Evolutionary conservation across 2,329 filamentous ascomycete species (phyloP), one percentile per base, ranked within the genome.

Genomic region (Apiospora phragmitis): DNA sequence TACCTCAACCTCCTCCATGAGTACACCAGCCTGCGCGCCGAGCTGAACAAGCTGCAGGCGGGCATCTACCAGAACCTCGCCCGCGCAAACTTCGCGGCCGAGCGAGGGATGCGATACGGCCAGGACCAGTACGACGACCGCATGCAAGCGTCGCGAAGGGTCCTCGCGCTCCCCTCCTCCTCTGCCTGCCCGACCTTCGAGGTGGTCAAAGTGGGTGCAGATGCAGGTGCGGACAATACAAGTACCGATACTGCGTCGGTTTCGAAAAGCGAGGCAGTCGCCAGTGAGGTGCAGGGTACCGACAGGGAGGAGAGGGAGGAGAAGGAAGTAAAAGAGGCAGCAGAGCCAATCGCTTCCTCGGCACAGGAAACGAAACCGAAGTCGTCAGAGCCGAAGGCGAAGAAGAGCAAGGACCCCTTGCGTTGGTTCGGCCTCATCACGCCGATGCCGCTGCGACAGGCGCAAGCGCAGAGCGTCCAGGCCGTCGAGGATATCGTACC

Each of bases 1-100:
- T 94, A 94, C 77, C 88, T 95, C 12, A 72, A 78, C 69, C 85
- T 92, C 1, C 82, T 95, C 1, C 86, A 94, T 78, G 83, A 90
- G 75, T 94, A 95, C 82, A 88, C 89, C 16, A 79, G 80, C 26
- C 86, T 92, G 3, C 88, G 89, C 71, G 77, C 82, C 35, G 79
- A 85, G 59, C 85, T 94, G 47, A 83, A 84, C 59, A 77, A 79
- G 16, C 81, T 88, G 26, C 87, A 93, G 73, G 82, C 86, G 26
- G 81, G 82, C 68, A 85, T 92, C 73, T 88, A 85, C 77, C 86
- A 88, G 70, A 82, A 84, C 73, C 84, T 95, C 51, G 91, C 93
- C n/a, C 88, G 92, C 70, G 93, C 93, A 72, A 94, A 94, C 81
- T 94, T 93, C 80, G 84, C 88, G 38, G 89, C 88, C n/a, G 85